These are phyloP conservation scores for Trametes sanguinea DNA, from an alignment of 768 basidiomycete species.

Conservation along the genomic window DNA sequence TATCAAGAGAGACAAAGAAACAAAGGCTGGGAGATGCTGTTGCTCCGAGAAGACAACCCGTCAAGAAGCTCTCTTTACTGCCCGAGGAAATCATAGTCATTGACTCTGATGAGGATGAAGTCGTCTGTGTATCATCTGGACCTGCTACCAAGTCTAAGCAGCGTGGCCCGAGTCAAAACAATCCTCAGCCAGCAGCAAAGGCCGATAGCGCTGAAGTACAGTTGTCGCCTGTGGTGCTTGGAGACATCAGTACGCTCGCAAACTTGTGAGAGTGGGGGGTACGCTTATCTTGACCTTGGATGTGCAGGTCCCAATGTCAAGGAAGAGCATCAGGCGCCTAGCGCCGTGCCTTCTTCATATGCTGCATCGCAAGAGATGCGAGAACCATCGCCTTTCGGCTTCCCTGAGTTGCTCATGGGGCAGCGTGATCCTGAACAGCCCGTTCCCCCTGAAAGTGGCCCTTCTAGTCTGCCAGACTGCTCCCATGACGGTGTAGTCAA, in stretches of 20 bases:
- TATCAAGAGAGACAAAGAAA: constrained; percentile 22
- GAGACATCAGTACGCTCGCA: constrained; percentile 13
- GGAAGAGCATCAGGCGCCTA: neutral
- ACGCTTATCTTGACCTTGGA: too few relatives aligned
- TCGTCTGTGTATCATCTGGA: neutral
- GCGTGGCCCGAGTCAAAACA: neutral
- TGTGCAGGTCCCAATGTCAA: constrained; percentile 8
- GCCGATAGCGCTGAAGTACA: neutral
- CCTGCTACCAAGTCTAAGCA: constrained; percentile 4
- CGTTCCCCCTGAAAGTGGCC: neutral
- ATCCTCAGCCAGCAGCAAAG: neutral
- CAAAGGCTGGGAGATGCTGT: constrained; percentile 5
- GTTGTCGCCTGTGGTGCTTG: neutral
- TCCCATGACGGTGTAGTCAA: neutral
- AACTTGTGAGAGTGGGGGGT: too few relatives aligned
- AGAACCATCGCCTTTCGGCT: constrained; percentile 16
- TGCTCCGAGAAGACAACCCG: neutral
- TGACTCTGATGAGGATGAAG: constrained; percentile 34
- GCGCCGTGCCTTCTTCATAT: too few relatives aligned
- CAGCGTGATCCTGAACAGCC: neutral
- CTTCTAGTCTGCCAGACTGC: neutral
- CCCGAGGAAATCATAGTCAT: constrained; percentile 35
- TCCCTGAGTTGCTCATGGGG: constrained; percentile 9
- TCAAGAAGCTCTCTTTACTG: constrained; percentile 1
- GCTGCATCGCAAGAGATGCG: neutral